Conservation (phyloP, 768 basidiomycete genomes). For the Russula earlei region DNA sequence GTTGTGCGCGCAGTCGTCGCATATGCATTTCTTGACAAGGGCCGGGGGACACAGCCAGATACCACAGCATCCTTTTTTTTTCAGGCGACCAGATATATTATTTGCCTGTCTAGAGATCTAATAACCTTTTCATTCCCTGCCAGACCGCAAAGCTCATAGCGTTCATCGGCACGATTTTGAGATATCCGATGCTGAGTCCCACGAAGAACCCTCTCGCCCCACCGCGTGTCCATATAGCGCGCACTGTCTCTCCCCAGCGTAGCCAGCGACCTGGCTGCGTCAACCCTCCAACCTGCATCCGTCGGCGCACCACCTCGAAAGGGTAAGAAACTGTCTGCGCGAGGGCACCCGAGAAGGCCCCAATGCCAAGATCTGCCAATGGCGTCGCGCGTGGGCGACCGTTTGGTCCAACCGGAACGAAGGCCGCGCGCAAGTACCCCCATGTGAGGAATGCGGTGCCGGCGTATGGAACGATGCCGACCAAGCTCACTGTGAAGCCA, state of each 20-base stretch:
- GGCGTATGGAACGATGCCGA: constrained; percentile 92
- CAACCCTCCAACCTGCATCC: constrained; percentile 93
- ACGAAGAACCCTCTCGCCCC: constrained; percentile 89
- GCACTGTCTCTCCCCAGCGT: constrained; percentile 71
- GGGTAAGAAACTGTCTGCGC: constrained; percentile 91
- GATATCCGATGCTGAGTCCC: constrained; percentile 82
- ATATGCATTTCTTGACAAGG: too few relatives aligned
- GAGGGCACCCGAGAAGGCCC: constrained; percentile 76
- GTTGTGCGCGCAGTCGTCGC: too few relatives aligned
- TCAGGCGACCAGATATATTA: too few relatives aligned
- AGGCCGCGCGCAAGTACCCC: constrained; percentile 60
- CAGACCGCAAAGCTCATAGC: constrained; percentile 89
- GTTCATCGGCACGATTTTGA: constrained; percentile 95
- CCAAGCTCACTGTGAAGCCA: constrained; percentile 87
- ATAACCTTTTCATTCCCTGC: constrained; percentile 63
- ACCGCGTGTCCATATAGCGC: constrained; percentile 49
- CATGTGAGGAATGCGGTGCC: constrained; percentile 92
- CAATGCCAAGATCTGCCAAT: constrained; percentile 65
- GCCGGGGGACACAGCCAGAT: too few relatives aligned
- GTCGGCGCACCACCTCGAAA: constrained; percentile 82
- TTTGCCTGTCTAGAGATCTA: constrained; percentile 24
- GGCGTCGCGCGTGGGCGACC: constrained; percentile 29
- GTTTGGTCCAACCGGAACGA: constrained; percentile 39
- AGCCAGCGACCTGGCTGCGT: constrained; percentile 69
- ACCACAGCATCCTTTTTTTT: too few relatives aligned